phyloP scores from a whole-genome alignment of 768 basidiomycete species.

The Trichaptum fuscoviolaceum region DNA sequence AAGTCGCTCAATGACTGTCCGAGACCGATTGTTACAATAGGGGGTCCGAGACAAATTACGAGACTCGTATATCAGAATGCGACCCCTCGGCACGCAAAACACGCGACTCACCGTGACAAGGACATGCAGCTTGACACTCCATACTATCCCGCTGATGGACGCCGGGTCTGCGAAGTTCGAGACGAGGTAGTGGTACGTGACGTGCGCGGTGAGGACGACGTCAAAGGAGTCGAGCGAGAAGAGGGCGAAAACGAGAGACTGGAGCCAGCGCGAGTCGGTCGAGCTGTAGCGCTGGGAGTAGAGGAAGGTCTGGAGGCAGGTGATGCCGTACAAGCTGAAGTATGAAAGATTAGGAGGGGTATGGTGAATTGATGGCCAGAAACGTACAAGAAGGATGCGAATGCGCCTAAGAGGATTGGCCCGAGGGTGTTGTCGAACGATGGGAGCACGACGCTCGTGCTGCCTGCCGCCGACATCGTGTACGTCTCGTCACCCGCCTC shows the following conservation, averaged over 20 bases:
- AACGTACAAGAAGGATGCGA: not conserved
- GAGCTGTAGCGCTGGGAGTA: conserved; percentile 7
- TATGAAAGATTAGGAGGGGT: conserved; percentile 5
- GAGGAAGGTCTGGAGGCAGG: conserved; percentile 15
- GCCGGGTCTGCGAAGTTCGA: conserved; percentile 45
- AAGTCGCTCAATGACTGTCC: not conserved
- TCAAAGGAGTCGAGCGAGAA: conserved; percentile 48
- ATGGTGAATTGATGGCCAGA: not conserved
- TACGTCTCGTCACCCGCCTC: not conserved
- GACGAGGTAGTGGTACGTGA: conserved; percentile 55
- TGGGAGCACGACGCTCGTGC: not conserved
- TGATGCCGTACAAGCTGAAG: conserved; percentile 11
- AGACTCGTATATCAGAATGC: not conserved
- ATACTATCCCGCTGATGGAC: conserved; percentile 39
- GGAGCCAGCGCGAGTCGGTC: not conserved
- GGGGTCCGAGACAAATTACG: not conserved
- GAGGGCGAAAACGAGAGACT: not conserved
- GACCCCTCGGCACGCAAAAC: not conserved
- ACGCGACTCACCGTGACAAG: conserved; percentile 40
- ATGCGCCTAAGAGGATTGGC: not conserved
- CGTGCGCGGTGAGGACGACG: conserved; percentile 45
- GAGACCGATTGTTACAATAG: not conserved
- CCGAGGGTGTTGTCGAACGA: not conserved
- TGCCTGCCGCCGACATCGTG: not conserved
- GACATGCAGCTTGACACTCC: conserved; percentile 56